Evolutionary conservation across 352 stramenopile genomes (phyloP).

Genomic region (Phytophthora sojae): DNA sequence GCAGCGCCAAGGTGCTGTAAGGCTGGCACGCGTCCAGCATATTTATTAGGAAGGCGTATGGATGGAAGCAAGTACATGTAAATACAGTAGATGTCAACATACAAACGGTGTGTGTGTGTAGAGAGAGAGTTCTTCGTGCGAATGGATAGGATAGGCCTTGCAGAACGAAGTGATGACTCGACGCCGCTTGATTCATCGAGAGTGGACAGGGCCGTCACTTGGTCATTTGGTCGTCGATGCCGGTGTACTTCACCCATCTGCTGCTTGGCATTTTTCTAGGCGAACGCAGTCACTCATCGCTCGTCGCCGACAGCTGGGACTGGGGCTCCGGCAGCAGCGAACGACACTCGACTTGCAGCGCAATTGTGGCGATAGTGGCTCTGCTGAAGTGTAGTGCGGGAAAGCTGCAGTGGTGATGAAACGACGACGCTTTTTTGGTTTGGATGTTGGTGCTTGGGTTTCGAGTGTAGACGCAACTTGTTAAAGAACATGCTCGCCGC

Average conservation of each 20-base stretch:
- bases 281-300: background rate
- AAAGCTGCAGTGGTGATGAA: background rate
- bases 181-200: slow-evolving; percentile 11
- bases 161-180: background rate
- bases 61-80: slow-evolving; percentile 7
- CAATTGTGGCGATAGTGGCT: too few relatives aligned
- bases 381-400: background rate
- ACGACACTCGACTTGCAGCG: background rate
- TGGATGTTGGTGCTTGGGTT: background rate
- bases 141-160: background rate
- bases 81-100: background rate
- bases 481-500: background rate
- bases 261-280: background rate
- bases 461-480: background rate
- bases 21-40: background rate
- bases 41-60: slow-evolving; percentile 32
- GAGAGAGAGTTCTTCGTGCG: background rate
- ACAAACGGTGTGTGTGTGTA: background rate
- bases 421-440: too few relatives aligned
- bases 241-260: slow-evolving; percentile 8
- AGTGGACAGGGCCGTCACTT: slow-evolving; percentile 3
- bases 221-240: background rate
- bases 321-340: background rate
- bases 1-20: slow-evolving; percentile 33
- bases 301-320: background rate